Evolutionary conservation across 805 yeast species (phyloP), one percentile per base, ranked within the genome.

Genomic region (Komagataella kurtzmanii): DNA sequence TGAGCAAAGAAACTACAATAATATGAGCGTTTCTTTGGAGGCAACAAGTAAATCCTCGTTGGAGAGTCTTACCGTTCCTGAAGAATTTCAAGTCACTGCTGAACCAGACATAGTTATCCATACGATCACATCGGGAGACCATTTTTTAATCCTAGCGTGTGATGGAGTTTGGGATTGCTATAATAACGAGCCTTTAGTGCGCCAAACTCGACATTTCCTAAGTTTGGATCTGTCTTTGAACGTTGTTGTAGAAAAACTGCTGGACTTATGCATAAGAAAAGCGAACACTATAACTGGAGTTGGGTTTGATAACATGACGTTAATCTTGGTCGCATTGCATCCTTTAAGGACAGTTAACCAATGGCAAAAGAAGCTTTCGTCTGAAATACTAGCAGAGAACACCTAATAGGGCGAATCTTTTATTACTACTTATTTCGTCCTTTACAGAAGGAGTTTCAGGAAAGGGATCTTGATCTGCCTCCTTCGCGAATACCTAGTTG

Each of bases 141-240:
- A 85, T 62, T 85, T 85, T 62, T 61, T 85, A 18, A 75, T 85
- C 2, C 65, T 85, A 51, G 91, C 88, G 1, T 85, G 95, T 66
- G 95, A 85, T 65, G 95, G 95, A 47, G 80, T 85, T 48, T 85
- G 90, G 91, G 93, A 85, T 63, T 74, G 80, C 44, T 77, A 75
- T 59, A 79, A 77, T 53, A 81, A 82, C 56, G 72, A 70, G 47
- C 77, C 79, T 50, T 60, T 85, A 51, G 67, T 81, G 1, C 64
- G 69, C 19, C 64, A 77, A 43, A 76, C 85, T 40, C 71, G 88
- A 58, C 77, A 77, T 54, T 76, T 80, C 55, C 64, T 85, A 51
- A 69, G 77, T 0, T 58, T 76, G 30, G 88, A 85, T 1, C 72
- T 79, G 65, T 74, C 71, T 53, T 63, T 84, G 19, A 78, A 80